Evolutionary conservation across 306 rosid species (phyloP), one percentile per base, ranked within the genome.

Genomic region (Trifolium repens): DNA sequence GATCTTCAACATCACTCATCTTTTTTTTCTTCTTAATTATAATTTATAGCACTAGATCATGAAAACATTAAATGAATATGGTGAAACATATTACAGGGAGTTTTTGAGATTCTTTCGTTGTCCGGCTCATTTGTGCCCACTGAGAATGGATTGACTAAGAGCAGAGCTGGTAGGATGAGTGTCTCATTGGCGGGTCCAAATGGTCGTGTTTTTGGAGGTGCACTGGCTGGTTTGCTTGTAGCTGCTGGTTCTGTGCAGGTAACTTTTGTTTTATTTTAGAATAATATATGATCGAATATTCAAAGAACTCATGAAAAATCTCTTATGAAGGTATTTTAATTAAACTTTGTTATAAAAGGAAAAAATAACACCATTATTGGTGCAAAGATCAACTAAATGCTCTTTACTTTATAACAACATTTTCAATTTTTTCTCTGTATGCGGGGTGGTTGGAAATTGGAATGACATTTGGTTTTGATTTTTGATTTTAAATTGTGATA

Each of bases 221-320:
- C 55, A 8, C 57, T 67, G 2, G 72, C 72, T 0, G 72, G 72
- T 67, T 44, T 67, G 40, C 72, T 67, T 4, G 39, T 67, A 43
- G 72, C 72, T 44, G 7, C 72, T 44, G 55, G 54, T 67, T 47
- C 72, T 26, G 72, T 67, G 72, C 72, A 27, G 72, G 72, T 67
- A 44, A 37, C 34, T 55, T 55, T 55, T 22, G 11, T 16, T 16
- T 53, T 1, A 4, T 43, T 11, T 43, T 43, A 43, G 5, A 43
- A 43, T 12, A 11, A 2, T 43, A 43, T 10, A 43, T 43, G 5
- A 43, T 43, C 4, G 49, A 43, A 43, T 43, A 43, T 43, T 43
- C 12, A 13, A 11, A 43, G 19, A 53, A 17, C 13, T 10, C 3
- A 1, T 43, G 47, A 43, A 43, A 43, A 43, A 10, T 43, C 4